Percentiles rank a stretch among this genome's conserved stretches.
Conservation (phyloP, 768 basidiomycete genomes). For the Auriscalpium microsporum region DNA sequence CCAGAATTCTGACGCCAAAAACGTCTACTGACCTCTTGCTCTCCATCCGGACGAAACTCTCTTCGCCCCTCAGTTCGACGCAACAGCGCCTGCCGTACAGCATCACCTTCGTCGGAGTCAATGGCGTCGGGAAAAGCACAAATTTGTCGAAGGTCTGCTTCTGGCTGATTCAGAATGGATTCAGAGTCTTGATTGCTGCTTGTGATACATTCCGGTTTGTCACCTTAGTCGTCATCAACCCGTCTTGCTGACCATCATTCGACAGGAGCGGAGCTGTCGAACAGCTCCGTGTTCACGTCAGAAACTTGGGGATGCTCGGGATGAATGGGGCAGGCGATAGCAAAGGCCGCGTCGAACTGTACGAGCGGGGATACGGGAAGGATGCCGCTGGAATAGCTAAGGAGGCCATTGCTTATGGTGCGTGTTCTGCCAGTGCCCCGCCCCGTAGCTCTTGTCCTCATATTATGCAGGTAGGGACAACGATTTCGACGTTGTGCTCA, state of each 20-base stretch:
- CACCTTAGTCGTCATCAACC: neutral
- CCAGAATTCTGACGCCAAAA: conserved; percentile 91
- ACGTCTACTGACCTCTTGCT: conserved; percentile 94
- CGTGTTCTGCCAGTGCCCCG: conserved; percentile 13
- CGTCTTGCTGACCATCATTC: neutral
- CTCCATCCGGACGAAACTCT: conserved; percentile 84
- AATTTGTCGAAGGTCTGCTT: conserved; percentile 98
- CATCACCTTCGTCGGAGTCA: conserved; percentile 96
- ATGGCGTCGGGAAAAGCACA: conserved; percentile 98
- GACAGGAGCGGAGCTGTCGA: conserved; percentile 91
- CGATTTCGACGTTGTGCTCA: conserved; percentile 91
- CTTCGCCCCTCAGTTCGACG: conserved; percentile 62
- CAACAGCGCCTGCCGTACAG: conserved; percentile 82
- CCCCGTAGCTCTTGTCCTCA: neutral
- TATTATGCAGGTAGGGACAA: conserved; percentile 63
- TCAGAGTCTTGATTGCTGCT: conserved; percentile 91
- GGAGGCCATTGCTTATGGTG: conserved; percentile 89
- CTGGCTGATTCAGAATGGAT: conserved; percentile 94
- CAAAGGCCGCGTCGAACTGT: conserved; percentile 81
- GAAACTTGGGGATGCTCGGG: conserved; percentile 82
- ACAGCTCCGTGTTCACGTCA: conserved; percentile 92
- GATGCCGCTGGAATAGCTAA: conserved; percentile 98
- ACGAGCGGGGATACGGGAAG: conserved; percentile 95
- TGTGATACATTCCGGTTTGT: conserved; percentile 90
- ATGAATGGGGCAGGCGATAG: conserved; percentile 58